Percentiles rank a stretch among this genome's conserved stretches.
phyloP scores from a whole-genome alignment of 1,284 basidiomycete species.

The Cryptococcus sp. region DNA sequence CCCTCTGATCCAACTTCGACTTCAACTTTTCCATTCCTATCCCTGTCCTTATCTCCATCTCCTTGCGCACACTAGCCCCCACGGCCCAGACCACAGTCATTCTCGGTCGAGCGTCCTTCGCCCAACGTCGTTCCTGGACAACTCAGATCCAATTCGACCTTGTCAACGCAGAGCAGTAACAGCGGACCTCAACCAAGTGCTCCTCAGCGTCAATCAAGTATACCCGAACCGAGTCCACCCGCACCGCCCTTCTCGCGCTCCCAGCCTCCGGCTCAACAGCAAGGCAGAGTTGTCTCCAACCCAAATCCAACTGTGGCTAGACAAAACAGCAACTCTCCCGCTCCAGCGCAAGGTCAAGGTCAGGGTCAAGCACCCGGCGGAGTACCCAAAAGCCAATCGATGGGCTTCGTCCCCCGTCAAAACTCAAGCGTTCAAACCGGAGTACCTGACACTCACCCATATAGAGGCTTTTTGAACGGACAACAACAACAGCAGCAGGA shows the following conservation, averaged over 20 bases:
- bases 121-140: not conserved
- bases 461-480: constrained; percentile 19
- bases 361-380: not conserved
- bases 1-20: too few relatives aligned
- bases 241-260: not conserved
- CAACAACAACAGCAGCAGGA: constrained; percentile 14
- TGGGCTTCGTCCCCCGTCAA: too few relatives aligned
- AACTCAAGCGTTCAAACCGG: not conserved
- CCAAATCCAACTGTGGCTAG: constrained; percentile 6
- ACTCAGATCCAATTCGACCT: not conserved
- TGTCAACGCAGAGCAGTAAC: not conserved
- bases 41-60: too few relatives aligned
- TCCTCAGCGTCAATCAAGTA: not conserved
- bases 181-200: not conserved
- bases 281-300: constrained; percentile 15
- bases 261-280: constrained; percentile 10
- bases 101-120: constrained; percentile 10
- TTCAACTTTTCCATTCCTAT: not conserved
- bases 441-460: constrained; percentile 25
- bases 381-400: too few relatives aligned
- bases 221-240: constrained; percentile 5
- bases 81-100: constrained; percentile 11
- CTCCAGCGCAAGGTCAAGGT: constrained; percentile 1
- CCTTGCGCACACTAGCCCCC: not conserved
- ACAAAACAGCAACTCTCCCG: constrained; percentile 42